Evolutionary conservation across 2,329 filamentous ascomycete species (phyloP), one percentile per base, ranked within the genome.

Genomic region (Bipolaris gigantea): DNA sequence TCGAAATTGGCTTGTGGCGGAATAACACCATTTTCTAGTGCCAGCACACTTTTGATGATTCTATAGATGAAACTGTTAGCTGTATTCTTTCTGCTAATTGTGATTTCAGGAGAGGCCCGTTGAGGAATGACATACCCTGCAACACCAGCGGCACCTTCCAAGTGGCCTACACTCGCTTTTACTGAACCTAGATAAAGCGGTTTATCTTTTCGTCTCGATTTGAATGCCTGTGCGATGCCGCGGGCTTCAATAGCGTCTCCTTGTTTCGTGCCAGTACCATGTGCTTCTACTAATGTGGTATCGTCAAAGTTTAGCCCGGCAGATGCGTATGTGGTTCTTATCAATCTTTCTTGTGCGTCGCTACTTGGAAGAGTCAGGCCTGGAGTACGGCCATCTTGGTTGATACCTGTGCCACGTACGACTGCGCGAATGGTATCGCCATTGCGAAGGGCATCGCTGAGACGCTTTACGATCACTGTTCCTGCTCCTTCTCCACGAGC

Each of bases 401-500:
- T 47, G 21, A 39, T 19, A 5, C 21, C 33, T 19, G 44, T 38
- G 9, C 34, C 34, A 18, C 66, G 60, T 7, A 73, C 56, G 3
- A 71, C 38, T 2, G 61, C 69, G 2, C 61, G 57, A 25, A 73
- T 67, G 7, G 60, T 55, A 30, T 73, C 64, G 2, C 60, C 56
- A 48, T 69, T 62, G 2, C 32, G 19, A 5, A 62, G 25, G 2
- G 61, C 61, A 10, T 50, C 21, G n/a, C 36, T 45, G 3, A 63
- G 53, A 4, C 45, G 55, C 35, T 72, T 72, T 4, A 72, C 48
- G n/a, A 73, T 36, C 1, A 73, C 27, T 2, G 56, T 57, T 0
- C 49, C 59, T 1, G 83, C 75, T 0, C 85, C 86, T 61, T 89
- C 86, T 1, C 85, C 85, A 30, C 85, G 77, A 0, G 81, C 83